Base-by-base conservation (phyloP, 371 early-diverging fungal species). In the Mortierella sp. region DNA sequence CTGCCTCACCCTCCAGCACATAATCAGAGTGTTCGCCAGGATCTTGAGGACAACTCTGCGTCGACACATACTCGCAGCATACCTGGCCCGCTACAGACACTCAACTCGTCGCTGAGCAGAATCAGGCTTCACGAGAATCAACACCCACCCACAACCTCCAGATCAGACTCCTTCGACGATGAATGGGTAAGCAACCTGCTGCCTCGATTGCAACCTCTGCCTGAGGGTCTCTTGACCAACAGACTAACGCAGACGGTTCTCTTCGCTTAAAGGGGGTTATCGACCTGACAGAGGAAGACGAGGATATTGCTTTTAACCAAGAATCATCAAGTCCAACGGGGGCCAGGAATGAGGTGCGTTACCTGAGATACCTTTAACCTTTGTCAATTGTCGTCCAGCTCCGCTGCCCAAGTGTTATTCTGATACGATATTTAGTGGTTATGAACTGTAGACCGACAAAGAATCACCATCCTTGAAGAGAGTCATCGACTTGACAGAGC, bases 71-170 rank as follows among this genome's bases (percentile, higher is more conserved):
- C 6, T 23, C n/a, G 26, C 26, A 34, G 26, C 14, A 46, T 62
- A 9, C n/a, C 49, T 10, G 58, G 62, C 5, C 68, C 67, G 0
- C 24, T 73, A 23, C 64, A 64, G n/a, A 60, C 68, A 6, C 64
- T 73, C 49, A 73, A 73, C 54, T 61, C 68, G 21, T 68, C 68
- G 19, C 56, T 73, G 54, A 73, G 68, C 21, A 64, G 74, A 58
- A 73, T 73, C 41, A 54, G 74, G 47, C 69, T 73, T 13, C 28
- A 64, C 19, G 74, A 73, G 43, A 23, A 24, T 2, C 38, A 18
- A 3, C 28, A 42, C 8, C 53, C 64, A 12, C 46, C 53, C 28
- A 43, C 38, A 30, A 30, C 39, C 41, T 54, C 65, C 21, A 62
- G 61, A 56, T 64, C 73, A 48, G 74, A 73, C 43, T 68, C 74